Conservation (phyloP, 257 asterid species). For the Anisodus acutangulus region DNA sequence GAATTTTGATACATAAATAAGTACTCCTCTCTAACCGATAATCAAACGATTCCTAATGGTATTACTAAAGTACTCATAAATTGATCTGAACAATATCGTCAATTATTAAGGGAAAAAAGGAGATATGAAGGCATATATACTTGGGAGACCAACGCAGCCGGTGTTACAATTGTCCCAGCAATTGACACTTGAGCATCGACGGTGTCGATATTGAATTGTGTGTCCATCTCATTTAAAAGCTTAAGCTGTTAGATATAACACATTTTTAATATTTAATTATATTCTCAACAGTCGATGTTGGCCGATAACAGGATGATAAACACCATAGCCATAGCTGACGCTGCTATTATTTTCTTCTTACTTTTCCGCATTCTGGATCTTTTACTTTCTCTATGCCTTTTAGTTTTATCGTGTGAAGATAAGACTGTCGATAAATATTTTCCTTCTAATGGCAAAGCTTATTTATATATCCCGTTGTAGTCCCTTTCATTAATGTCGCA, state of each 20-base stretch:
- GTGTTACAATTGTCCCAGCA: conserved; percentile 55
- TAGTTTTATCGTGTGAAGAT: background rate
- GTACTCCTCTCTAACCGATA: too few relatives aligned
- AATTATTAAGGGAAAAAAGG: background rate
- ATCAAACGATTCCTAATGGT: background rate
- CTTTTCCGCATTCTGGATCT: background rate
- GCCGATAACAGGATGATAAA: conserved; percentile 40
- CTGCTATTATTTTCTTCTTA: conserved; percentile 35
- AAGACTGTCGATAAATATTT: background rate
- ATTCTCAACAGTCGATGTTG: too few relatives aligned
- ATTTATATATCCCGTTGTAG: too few relatives aligned
- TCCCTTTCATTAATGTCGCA: too few relatives aligned
- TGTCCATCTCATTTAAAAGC: too few relatives aligned
- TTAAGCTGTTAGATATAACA: too few relatives aligned
- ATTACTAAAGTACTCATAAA: background rate
- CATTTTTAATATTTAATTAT: too few relatives aligned
- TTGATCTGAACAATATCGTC: too few relatives aligned
- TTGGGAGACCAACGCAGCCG: conserved; percentile 43
- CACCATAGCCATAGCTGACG: conserved; percentile 30
- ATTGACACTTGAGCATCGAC: conserved; percentile 43
- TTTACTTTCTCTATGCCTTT: too few relatives aligned
- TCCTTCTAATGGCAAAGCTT: background rate
- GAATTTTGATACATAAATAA: background rate
- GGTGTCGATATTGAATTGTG: conserved; percentile 38
- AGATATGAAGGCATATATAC: conserved; percentile 29